These are phyloP conservation scores for Hondaea fermentalgiana DNA, from an alignment of 108 stramenopile species.

Conservation along the genomic window DNA sequence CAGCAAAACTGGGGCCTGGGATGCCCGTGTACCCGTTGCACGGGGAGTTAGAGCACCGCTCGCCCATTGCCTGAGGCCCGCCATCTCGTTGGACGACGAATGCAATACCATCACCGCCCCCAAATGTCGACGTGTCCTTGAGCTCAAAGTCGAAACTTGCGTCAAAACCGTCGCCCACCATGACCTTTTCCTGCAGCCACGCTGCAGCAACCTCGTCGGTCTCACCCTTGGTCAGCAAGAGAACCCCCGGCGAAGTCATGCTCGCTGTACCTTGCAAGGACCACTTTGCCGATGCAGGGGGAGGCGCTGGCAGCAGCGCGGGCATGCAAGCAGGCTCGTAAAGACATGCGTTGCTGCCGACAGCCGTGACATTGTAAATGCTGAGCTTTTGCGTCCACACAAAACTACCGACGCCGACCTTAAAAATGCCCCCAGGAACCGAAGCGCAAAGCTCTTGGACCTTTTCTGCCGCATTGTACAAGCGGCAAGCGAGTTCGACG, in stretches of 20 bases:
- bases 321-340: neutral
- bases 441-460: neutral
- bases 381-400: neutral
- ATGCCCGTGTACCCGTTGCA: neutral
- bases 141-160: neutral
- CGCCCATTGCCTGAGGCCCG: neutral
- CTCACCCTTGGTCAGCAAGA: neutral
- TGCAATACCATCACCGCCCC: neutral
- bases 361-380: neutral
- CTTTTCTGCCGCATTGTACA: slow-evolving; percentile 11
- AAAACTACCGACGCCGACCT: neutral
- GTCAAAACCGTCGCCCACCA: neutral
- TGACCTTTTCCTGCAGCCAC: neutral
- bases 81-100: neutral
- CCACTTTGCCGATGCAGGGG: neutral
- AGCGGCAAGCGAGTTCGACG: neutral
- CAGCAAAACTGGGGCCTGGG: neutral
- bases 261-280: neutral
- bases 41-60: neutral
- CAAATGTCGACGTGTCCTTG: neutral
- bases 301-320: neutral
- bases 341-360: neutral
- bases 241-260: neutral
- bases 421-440: neutral
- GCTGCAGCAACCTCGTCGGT: neutral